Base-by-base conservation (phyloP, 2,329 filamentous ascomycete genomes). In the Berkeleyomyces basicola region DNA sequence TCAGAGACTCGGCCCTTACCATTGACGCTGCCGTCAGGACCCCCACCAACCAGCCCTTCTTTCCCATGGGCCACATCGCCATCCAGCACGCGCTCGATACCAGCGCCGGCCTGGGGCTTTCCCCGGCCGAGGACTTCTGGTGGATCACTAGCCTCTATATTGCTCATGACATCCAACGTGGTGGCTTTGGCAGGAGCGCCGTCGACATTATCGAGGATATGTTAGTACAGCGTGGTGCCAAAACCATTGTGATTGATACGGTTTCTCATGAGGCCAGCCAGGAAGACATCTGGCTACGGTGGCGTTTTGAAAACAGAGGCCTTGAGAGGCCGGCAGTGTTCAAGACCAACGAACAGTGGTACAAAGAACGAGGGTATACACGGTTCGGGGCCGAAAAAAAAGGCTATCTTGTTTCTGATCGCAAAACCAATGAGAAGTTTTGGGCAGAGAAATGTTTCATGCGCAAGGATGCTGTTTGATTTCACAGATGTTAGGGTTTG, bases 111-210 rank as follows among this genome's bases (percentile, higher is more conserved):
- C 68, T 75, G 44, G 69, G 67, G 31, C 68, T 75, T 42, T 31
- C n/a, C 5, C 70, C 70, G 16, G 59, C 65, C 9, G 64, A 67
- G 11, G 68, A 67, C 10, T 72, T 71, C 3, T 67, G 72, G 42
- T 76, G 74, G 74, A 67, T 76, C 39, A 73, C 74, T 59, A 71
- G 70, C 5, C 70, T 77, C 16, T 77, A 74, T 67, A 70, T 77
- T 62, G 76, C 75, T 46, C 70, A 69, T 61, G 69, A 69, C 1
- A 67, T 76, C 39, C 74, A 75, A 64, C 65, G 67, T 11, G 67
- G 69, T 43, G 74, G 74, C 4, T 69, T 73, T 31, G 74, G 74
- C 59, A 68, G 69, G 58, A 69, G 67, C 11, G 69, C 72, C 39
- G 76, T 76, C 72, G 67, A 66, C 3, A 66, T 69, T 43, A 66